Evolutionary conservation across 78 protist species (phyloP).

Genomic region (Creolimax fragrantissima): DNA sequence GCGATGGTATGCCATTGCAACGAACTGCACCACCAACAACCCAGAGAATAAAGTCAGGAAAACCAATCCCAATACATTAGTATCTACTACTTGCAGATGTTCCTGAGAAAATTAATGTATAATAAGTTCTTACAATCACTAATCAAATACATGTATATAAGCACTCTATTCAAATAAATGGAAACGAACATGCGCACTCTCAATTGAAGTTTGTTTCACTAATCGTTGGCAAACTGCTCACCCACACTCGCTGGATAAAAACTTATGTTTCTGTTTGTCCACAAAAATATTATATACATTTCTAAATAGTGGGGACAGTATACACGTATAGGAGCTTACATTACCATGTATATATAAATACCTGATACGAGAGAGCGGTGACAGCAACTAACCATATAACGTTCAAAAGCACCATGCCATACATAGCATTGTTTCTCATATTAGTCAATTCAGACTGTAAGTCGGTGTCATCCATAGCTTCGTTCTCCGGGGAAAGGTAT

Average conservation of each 20-base stretch:
- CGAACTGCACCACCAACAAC: background rate
- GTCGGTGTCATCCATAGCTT: background rate
- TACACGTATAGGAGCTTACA: background rate
- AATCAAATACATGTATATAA: no score
- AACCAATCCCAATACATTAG: background rate
- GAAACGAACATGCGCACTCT: no score
- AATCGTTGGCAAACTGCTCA: no score
- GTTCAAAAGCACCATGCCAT: background rate
- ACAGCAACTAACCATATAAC: background rate
- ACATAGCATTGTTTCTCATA: background rate
- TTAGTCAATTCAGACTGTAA: background rate
- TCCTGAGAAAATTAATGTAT: background rate
- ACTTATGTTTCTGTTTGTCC: no score
- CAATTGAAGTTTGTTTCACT: no score
- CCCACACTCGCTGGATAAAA: no score
- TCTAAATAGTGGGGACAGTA: no score
- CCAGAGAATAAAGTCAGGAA: background rate
- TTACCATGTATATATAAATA: background rate
- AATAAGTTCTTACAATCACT: background rate
- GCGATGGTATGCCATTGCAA: constrained; percentile 8
- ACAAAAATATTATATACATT: no score
- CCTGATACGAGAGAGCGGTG: background rate
- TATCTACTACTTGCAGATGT: background rate
- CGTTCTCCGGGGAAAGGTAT: background rate
- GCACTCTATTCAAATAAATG: no score